Percentiles rank a stretch among this genome's conserved stretches.
phyloP scores from a whole-genome alignment of 2,329 filamentous ascomycete genomes.

The Trichoderma aggressivum region DNA sequence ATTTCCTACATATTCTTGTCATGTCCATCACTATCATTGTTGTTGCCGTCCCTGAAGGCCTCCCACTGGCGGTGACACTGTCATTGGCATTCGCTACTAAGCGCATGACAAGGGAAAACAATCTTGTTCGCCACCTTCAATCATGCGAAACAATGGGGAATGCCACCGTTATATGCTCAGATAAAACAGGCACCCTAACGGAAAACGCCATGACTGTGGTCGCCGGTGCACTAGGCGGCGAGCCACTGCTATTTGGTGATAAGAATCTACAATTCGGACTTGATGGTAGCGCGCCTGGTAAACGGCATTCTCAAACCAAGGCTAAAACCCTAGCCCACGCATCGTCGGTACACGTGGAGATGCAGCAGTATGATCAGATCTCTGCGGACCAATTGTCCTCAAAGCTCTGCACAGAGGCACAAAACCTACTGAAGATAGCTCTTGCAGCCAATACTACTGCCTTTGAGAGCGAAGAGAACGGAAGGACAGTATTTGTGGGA shows the following conservation, averaged over 20 bases:
- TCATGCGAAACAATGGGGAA: constrained; percentile 73
- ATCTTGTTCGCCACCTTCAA: constrained; percentile 62
- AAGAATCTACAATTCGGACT: neutral
- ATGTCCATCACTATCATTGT: constrained; percentile 65
- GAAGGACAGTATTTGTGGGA: constrained; percentile 44
- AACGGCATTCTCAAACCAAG: neutral
- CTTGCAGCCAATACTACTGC: constrained; percentile 55
- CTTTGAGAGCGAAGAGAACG: constrained; percentile 47
- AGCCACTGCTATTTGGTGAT: constrained; percentile 19
- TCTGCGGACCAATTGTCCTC: constrained; percentile 2
- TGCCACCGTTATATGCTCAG: constrained; percentile 72
- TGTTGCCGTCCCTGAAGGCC: constrained; percentile 63
- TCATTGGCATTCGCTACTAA: constrained; percentile 67
- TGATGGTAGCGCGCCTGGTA: neutral
- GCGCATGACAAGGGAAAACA: constrained; percentile 68
- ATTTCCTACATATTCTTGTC: constrained; percentile 63
- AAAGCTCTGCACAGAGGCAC: constrained; percentile 26
- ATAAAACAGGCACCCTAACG: constrained; percentile 43
- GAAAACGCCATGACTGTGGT: constrained; percentile 30
- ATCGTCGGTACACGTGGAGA: neutral
- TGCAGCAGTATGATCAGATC: neutral
- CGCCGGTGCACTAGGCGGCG: constrained; percentile 13
- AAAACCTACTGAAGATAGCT: constrained; percentile 39
- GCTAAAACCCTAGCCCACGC: neutral
- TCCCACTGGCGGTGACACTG: constrained; percentile 65